These are phyloP conservation scores for Thamnidium elegans DNA, from an alignment of 192 early-diverging fungal genomes.

Conservation along the genomic window DNA sequence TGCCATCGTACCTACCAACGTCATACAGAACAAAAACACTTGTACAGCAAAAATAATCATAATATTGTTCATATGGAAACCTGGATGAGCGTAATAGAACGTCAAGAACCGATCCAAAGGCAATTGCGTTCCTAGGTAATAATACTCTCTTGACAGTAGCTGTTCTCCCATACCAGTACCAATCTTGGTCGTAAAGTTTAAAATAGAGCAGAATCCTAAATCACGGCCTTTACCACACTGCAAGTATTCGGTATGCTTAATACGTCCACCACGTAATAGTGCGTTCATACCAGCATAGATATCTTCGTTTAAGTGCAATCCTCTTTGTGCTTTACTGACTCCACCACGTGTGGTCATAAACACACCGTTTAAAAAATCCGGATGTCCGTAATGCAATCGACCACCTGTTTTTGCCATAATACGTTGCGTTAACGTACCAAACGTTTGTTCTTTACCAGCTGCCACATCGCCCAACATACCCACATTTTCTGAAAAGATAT, in stretches of 20 bases:
- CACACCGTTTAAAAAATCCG: constrained; percentile 72
- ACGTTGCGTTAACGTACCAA: constrained; percentile 71
- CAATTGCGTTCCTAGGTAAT: constrained; percentile 69
- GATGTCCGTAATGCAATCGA: constrained; percentile 72
- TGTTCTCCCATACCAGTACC: constrained; percentile 81
- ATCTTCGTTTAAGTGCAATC: constrained; percentile 78
- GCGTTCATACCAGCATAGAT: constrained; percentile 81
- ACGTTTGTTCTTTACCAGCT: constrained; percentile 74
- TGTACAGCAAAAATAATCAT: constrained; percentile 71
- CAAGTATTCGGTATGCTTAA: constrained; percentile 77
- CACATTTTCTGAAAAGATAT: constrained; percentile 70
- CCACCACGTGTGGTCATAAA: constrained; percentile 75
- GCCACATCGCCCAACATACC: constrained; percentile 71
- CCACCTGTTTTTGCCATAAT: constrained; percentile 71
- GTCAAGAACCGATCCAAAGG: constrained; percentile 73
- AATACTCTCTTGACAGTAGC: constrained; percentile 76
- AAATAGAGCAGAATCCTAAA: constrained; percentile 69
- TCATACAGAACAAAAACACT: constrained; percentile 65
- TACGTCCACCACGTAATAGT: constrained; percentile 64
- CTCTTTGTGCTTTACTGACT: constrained; percentile 74
- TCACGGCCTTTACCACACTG: constrained; percentile 80
- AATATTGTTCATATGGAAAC: constrained; percentile 77
- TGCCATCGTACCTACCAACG: constrained; percentile 59
- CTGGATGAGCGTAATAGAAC: constrained; percentile 73
- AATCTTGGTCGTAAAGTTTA: constrained; percentile 76